Evolutionary conservation across 2,329 filamentous ascomycete species (phyloP).

Genomic region (Ramularia endophylla): DNA sequence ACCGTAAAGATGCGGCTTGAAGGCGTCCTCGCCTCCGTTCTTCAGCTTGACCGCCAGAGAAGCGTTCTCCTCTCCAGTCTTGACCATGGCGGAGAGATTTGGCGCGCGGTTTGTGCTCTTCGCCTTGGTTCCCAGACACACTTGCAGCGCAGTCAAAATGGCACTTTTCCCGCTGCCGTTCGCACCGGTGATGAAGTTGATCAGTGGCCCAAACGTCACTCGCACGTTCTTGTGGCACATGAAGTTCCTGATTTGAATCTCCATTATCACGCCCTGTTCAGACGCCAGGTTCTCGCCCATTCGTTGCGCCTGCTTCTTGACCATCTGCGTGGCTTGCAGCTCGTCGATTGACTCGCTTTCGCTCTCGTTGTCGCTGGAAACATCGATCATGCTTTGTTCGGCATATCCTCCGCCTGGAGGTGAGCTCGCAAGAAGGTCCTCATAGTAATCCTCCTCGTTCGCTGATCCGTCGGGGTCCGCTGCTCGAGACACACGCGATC

Average conservation of each 20-base stretch:
- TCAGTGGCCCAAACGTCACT: slow-evolving; percentile 81
- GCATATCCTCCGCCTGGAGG: slow-evolving; percentile 11
- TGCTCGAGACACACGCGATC: slow-evolving; percentile 27
- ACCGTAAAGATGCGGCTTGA: slow-evolving; percentile 75
- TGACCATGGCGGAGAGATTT: slow-evolving; percentile 85
- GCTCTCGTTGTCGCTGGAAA: slow-evolving; percentile 18
- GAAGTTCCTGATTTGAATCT: slow-evolving; percentile 83
- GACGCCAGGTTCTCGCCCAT: slow-evolving; percentile 61
- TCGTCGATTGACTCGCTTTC: slow-evolving; percentile 27
- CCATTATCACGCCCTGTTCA: slow-evolving; percentile 81
- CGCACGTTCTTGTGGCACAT: slow-evolving; percentile 88
- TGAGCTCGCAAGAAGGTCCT: slow-evolving; percentile 8
- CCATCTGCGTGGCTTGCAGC: slow-evolving; percentile 25
- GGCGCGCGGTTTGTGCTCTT: slow-evolving; percentile 87
- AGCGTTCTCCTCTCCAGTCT: slow-evolving; percentile 71
- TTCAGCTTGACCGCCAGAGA: slow-evolving; percentile 80
- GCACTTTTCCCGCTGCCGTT: slow-evolving; percentile 98
- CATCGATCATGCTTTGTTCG: slow-evolving; percentile 15
- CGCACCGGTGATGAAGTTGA: slow-evolving; percentile 97
- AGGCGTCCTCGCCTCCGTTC: slow-evolving; percentile 80
- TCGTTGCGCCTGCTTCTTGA: slow-evolving; percentile 24
- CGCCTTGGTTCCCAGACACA: slow-evolving; percentile 93
- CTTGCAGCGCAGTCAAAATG: slow-evolving; percentile 82
- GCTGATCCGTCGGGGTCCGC: slow-evolving; percentile 23
- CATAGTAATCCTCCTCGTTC: slow-evolving; percentile 21